Base-by-base conservation (phyloP, 768 basidiomycete genomes). In the Ramaria rubella region DNA sequence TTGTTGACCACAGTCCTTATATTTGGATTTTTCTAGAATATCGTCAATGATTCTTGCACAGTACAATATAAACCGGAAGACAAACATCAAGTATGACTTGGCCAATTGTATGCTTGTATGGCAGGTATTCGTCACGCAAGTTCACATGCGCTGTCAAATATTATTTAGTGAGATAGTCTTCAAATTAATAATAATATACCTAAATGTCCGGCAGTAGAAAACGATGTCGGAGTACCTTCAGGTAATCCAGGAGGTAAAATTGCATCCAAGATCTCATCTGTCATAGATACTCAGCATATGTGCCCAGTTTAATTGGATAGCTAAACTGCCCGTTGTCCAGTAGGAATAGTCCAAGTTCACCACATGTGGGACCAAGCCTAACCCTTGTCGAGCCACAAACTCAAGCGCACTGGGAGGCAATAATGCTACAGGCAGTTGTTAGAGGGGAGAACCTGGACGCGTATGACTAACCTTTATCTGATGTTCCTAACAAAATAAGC, bases 1-100 rank as follows among this genome's bases (percentile, higher is more conserved):
- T 98, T 99, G 74, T 99, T 97, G 38, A 99, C 94, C 2, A 98
- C 93, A 0, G 95, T 98, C 63, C 78, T 79, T 38, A 95, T 75
- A 23, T 72, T 72, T 21, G 79, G 78, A 67, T 93, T 94, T 90
- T 99, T 98, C 94, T 96, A 61, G 38, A 29, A 49, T 34, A 43
- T 26, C 17, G 17, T 48, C 26, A 48, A n/a, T 29, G 3, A 19
- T 3, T 48, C 24, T 7, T 40, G 19, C 36, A 44, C 14, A 14
- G 48, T 58, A 26, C 38, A 12, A 60, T 44, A 48, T 33, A 42
- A 12, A 44, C 11, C 29, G 36, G 15, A 23, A 1, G 24, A 71
- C 89, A 62, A 63, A 91, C 95, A 70, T 97, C 94, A 38, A 98
- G 74, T 40, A 97, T 82, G 33, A 98, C 79, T 70, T 95, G 86